Percentiles rank a stretch among this genome's conserved stretches.
Evolutionary conservation across 129 eudicot species (phyloP).

Genomic region (Sambucus nigra): DNA sequence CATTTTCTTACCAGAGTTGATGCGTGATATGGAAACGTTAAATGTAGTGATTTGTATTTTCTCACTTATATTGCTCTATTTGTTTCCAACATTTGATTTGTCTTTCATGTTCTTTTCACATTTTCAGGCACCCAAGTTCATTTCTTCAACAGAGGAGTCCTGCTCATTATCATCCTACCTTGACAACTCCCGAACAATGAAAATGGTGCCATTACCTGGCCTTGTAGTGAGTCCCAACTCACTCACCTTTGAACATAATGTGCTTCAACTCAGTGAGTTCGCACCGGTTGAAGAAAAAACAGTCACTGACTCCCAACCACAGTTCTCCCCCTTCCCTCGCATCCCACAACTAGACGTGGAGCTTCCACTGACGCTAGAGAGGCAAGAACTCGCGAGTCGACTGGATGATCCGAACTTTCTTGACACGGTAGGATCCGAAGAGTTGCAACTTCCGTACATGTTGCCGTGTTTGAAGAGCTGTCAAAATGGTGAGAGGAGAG

Average conservation of each 20-base stretch:
- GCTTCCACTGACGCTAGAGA: conserved; percentile 33
- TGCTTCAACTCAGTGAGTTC: conserved; percentile 17
- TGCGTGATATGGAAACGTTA: neutral
- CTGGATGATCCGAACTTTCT: conserved; percentile 42
- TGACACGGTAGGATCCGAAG: conserved; percentile 39
- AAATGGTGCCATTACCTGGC: conserved; percentile 39
- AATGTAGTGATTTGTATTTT: neutral
- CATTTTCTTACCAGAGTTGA: too few relatives aligned
- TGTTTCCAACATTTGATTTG: conserved; percentile 4
- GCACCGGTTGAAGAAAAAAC: conserved; percentile 28
- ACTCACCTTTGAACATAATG: conserved; percentile 25
- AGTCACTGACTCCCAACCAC: conserved; percentile 11
- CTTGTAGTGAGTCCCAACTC: conserved; percentile 15
- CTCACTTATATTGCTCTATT: neutral
- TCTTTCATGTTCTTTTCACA: conserved; percentile 1
- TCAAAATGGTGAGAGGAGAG: conserved; percentile 27
- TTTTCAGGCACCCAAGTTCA: conserved; percentile 50
- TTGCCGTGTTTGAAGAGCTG: conserved; percentile 32
- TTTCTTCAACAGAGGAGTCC: conserved; percentile 43
- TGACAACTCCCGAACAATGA: conserved; percentile 18
- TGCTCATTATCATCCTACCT: conserved; percentile 33
- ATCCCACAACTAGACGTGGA: conserved; percentile 34
- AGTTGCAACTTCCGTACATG: conserved; percentile 25
- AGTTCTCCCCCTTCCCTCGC: conserved; percentile 25
- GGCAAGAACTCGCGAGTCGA: conserved; percentile 34